Conservation (phyloP, 1,284 basidiomycete genomes). For the Cutaneotrichosporon cutaneum region DNA sequence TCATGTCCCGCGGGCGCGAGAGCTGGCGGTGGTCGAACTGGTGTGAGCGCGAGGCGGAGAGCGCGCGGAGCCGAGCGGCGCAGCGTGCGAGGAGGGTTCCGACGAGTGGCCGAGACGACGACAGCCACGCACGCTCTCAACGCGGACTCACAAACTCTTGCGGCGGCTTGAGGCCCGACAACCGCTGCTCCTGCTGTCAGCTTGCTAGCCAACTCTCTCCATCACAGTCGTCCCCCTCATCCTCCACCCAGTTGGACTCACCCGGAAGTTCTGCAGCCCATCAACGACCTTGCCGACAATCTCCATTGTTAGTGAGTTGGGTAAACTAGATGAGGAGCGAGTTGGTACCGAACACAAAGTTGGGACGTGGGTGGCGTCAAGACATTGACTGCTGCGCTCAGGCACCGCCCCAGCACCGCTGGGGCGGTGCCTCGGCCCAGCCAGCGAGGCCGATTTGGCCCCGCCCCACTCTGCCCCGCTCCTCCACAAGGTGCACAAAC, state of each 20-base stretch:
- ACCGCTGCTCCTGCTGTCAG: constrained; percentile 35
- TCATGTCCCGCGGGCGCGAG: constrained; percentile 68
- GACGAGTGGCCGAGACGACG: too few relatives aligned
- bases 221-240: not conserved
- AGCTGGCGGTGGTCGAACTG: constrained; percentile 83
- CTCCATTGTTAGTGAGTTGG: constrained; percentile 21
- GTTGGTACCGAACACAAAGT: not conserved
- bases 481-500: not conserved
- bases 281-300: constrained; percentile 35
- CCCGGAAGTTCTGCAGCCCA: constrained; percentile 32
- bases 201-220: too few relatives aligned
- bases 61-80: not conserved
- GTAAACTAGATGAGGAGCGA: not conserved
- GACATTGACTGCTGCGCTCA: not conserved
- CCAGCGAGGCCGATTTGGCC: not conserved
- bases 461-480: not conserved
- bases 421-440: not conserved
- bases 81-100: too few relatives aligned
- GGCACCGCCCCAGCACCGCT: too few relatives aligned
- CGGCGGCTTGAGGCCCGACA: constrained; percentile 41
- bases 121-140: not conserved
- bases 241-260: constrained; percentile 20
- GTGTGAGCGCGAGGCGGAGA: not conserved
- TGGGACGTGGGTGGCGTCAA: not conserved
- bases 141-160: constrained; percentile 41